These are phyloP conservation scores for Alternaria gaisen DNA, from an alignment of 2,329 filamentous ascomycete genomes.

Conservation along the genomic window DNA sequence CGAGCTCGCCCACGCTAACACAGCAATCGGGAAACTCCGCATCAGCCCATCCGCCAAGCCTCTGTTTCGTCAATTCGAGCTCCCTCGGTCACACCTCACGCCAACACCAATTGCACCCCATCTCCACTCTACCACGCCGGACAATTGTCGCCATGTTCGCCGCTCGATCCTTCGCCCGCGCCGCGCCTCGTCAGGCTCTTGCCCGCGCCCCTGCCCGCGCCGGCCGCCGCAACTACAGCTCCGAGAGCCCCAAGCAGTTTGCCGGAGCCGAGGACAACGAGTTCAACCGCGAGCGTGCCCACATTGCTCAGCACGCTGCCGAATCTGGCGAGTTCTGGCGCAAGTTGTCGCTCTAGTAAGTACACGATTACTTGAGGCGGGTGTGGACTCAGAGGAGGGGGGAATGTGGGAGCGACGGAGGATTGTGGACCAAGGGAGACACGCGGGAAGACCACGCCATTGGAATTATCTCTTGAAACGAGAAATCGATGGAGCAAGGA, in stretches of 20 bases:
- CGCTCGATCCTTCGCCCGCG: conserved; percentile 44
- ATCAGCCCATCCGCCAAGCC: conserved; percentile 25
- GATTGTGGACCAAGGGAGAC: not conserved
- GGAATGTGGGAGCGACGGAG: not conserved
- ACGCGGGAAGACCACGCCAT: conserved; percentile 3
- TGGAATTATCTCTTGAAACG: not conserved
- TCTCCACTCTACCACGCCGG: conserved; percentile 44
- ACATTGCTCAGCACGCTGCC: conserved; percentile 89
- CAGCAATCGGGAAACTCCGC: conserved; percentile 25
- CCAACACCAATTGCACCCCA: conserved; percentile 36
- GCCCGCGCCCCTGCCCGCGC: conserved; percentile 67
- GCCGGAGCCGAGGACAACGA: conserved; percentile 77
- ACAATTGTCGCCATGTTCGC: conserved; percentile 43
- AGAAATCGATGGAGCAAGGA: not conserved
- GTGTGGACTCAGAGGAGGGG: not conserved
- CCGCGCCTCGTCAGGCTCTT: conserved; percentile 67
- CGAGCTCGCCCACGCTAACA: conserved; percentile 30
- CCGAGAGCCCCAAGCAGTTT: conserved; percentile 65
- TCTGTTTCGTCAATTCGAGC: conserved; percentile 34
- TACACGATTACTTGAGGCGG: conserved; percentile 11
- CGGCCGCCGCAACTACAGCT: conserved; percentile 75
- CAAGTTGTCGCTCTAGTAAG: conserved; percentile 96
- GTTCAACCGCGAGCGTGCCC: conserved; percentile 91
- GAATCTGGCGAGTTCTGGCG: conserved; percentile 90
- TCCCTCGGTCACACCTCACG: conserved; percentile 30